Evolutionary conservation across 2,329 filamentous ascomycete species (phyloP), one percentile per base, ranked within the genome.

Genomic region (Neonectria neomacrospora): DNA sequence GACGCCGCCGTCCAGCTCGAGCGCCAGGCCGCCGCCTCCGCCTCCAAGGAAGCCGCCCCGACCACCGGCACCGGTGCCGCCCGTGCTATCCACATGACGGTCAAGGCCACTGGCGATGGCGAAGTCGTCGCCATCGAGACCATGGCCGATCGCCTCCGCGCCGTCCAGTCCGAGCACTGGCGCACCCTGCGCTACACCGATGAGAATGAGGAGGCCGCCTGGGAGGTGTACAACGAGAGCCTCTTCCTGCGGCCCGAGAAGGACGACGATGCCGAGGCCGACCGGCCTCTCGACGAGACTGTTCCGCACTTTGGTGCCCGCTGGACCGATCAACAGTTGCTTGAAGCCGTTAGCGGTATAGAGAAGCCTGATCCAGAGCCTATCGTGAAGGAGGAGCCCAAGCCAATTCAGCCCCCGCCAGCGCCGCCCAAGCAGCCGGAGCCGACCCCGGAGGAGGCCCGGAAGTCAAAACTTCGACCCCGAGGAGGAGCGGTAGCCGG

Each of bases 141-240:
- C 37, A 96, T 91, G 82, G 90, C 86, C 65, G 86, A 91, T 73
- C 88, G 93, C 30, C 86, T 98, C 67, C 88, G 91, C 70, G 81
- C 85, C 47, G 93, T 96, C 45, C 92, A 96, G 80, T 86, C 89
- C 55, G 95, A 99, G 76, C 82, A 85, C 60, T 99, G 96, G 96
- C 86, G 88, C 67, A 87, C 85, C 65, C 86, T 97, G 77, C 84
- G 88, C 65, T 97, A 94, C 82, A 85, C 91, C 54, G 92, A 97
- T 75, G 93, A 96, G 77, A 91, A 96, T 73, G 88, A 89, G 58
- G 85, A 89, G 66, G 86, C 88, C 61, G 90, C 93, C 3, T 97
- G 92, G 88, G 85, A 88, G 30, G 85, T 89, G 32, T 97, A 94
- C 77, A 85, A 90, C 61, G 87, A 91, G 69, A 90, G 88, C 66